Base-by-base conservation (phyloP, 345 rosid species). In the Microcos paniculata region DNA sequence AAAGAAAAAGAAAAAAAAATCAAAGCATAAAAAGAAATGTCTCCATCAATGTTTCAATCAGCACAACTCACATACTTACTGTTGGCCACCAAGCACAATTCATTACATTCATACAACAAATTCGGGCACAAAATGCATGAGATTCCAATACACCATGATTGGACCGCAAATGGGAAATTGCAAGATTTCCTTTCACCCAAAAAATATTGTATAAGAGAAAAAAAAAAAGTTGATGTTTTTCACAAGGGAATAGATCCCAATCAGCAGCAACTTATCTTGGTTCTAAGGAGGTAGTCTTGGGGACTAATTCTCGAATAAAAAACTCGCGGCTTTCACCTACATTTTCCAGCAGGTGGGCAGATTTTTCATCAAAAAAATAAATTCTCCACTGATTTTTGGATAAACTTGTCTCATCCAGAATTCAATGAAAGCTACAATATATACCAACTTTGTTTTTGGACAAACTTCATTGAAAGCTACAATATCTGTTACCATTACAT, bases 21-120 rank as follows among this genome's bases (percentile, higher is more conserved):
- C 81, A 78, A 76, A 69, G 86, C 82, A 81, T 52, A 77, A 77
- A 78, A n/a, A 76, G 78, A 71, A 75, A 70, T 70, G 90, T 87
- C 89, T 62, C 85, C 75, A 74, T 86, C 94, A 83, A 67, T 63
- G 85, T 86, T 82, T 80, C 85, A 72, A 87, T 84, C 87, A 78
- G 80, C 84, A 83, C 85, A 87, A 83, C 76, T 79, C 82, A 77
- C 77, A 73, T 57, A 76, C 74, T 66, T 79, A 83, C 89, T 79
- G 86, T 82, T 85, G 79, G 79, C 86, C 91, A 90, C 85, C 81
- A 73, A 77, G 92, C 88, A 84, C 84, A 82, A 78, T 76, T 85
- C 84, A 82, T 69, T 79, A 80, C 80, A 82, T 76, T 82, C 88
- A 85, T 79, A 63, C 78, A 81, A 74, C 82, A 81, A 80, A 80